Evolutionary conservation across 495 filamentous ascomycete species (phyloP).

Genomic region (Aspergillus baeticus): DNA sequence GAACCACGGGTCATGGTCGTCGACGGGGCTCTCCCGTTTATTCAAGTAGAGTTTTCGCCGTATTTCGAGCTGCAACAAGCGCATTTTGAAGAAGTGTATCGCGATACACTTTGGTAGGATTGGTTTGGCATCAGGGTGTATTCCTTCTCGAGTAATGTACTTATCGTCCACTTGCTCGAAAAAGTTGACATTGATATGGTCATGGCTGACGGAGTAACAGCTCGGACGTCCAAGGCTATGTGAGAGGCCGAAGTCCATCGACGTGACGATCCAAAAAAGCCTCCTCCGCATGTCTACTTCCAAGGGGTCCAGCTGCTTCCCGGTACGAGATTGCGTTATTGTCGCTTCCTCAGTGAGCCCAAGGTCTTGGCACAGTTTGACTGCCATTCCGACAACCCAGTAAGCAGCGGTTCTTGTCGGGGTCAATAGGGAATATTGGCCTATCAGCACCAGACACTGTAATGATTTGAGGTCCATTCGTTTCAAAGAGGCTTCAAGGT

Average conservation of each 20-base stretch:
- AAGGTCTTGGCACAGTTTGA: constrained; percentile 80
- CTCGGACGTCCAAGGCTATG: constrained; percentile 83
- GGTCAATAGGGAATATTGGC: constrained; percentile 87
- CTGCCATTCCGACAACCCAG: constrained; percentile 84
- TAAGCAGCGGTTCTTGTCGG: constrained; percentile 88
- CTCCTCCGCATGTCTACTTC: constrained; percentile 86
- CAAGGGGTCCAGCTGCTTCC: constrained; percentile 54
- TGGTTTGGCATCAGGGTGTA: constrained; percentile 60
- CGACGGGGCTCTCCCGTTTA: constrained; percentile 66
- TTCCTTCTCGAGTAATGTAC: constrained; percentile 76
- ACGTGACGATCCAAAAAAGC: constrained; percentile 79
- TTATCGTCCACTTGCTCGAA: constrained; percentile 77
- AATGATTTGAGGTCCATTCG: constrained; percentile 82
- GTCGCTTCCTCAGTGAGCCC: constrained; percentile 84
- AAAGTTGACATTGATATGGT: constrained; percentile 78
- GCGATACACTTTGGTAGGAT: constrained; percentile 79
- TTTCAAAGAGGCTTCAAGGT: constrained; percentile 72
- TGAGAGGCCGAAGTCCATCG: constrained; percentile 84
- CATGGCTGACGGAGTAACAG: constrained; percentile 72
- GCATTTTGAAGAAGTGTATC: constrained; percentile 93
- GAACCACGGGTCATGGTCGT: constrained; percentile 86
- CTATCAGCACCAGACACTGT: constrained; percentile 86
- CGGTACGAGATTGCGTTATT: constrained; percentile 55
- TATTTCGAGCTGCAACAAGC: constrained; percentile 82
- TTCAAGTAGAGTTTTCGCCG: constrained; percentile 79